Base-by-base conservation (phyloP, 2,329 filamentous ascomycete species). In the Proliferodiscus dingleyae region DNA sequence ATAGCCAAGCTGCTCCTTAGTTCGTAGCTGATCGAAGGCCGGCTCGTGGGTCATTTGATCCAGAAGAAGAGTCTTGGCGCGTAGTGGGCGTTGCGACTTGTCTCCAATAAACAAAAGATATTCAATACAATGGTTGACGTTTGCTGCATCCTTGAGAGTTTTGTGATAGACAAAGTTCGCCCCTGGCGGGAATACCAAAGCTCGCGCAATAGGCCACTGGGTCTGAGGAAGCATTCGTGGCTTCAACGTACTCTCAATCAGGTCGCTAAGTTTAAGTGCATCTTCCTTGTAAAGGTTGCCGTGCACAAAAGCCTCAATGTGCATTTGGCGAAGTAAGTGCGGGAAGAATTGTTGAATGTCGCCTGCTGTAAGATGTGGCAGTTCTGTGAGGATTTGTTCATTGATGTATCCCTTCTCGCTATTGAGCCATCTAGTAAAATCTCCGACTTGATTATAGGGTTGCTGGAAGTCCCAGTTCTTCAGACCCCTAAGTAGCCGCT, bases 1-100 rank as follows among this genome's bases (percentile, higher is more conserved):
- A 58, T 98, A 98, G 10, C 93, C 93, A 5, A 98, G 83, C 68
- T 98, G 91, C 66, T 98, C 91, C 67, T 97, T 96, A 34, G 93
- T 97, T 40, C 93, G 81, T 6, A 98, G 75, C 65, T 95, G 89
- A 66, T 98, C 89, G 62, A 97, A 98, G 7, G 86, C 86, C 3
- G 90, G 90, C 68, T 98, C 93, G 46, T 95, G 87, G 0, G 89
- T 83, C 69, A 98, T 86, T 66, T 97, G 93, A 21, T 88, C 85
- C 33, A 96, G 76, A 5, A 98, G 74, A 33, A 94, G 73, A 0
- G 87, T 76, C 65, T 87, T 89, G 11, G 90, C 87, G 15, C 89
- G 80, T 10, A 87, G 66, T 5, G 67, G 62, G n/a, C 82, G 77
- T 60, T 95, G 83, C 3, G 79, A 75, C 53, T 81, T 79, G 52